Conservation (phyloP, 78 protist species). For the Dictyostelium firmibasis region DNA sequence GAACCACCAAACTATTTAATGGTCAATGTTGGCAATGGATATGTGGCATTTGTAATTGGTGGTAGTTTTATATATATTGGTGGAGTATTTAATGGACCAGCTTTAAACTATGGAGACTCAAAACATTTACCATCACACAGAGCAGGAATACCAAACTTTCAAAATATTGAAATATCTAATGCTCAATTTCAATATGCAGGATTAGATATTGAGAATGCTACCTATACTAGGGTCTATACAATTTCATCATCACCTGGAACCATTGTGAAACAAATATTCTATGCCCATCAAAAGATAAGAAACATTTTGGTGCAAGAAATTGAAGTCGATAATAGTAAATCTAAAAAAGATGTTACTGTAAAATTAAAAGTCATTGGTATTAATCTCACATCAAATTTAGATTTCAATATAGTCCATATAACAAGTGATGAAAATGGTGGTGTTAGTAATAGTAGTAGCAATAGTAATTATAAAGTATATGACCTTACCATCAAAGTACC, state of each 20-base stretch:
- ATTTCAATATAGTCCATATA: background rate
- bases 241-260: background rate
- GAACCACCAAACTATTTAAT: constrained; percentile 27
- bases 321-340: constrained; percentile 17
- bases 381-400: background rate
- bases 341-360: background rate
- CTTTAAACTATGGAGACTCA: background rate
- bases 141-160: constrained; percentile 59
- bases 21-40: constrained; percentile 78
- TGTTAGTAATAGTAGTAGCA: too few relatives aligned
- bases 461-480: background rate
- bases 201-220: constrained; percentile 59
- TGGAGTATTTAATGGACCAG: constrained; percentile 60
- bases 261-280: background rate
- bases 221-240: constrained; percentile 41
- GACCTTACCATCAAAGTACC: background rate
- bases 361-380: background rate
- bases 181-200: constrained; percentile 45
- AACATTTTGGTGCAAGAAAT: constrained; percentile 54
- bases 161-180: background rate
- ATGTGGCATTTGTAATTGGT: constrained; percentile 23
- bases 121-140: constrained; percentile 21
- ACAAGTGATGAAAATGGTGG: background rate
- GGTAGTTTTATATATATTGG: constrained; percentile 26
- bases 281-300: constrained; percentile 37